Evolutionary conservation across 805 yeast species (phyloP), one percentile per base, ranked within the genome.

Genomic region (Saturnispora serradocipensis): DNA sequence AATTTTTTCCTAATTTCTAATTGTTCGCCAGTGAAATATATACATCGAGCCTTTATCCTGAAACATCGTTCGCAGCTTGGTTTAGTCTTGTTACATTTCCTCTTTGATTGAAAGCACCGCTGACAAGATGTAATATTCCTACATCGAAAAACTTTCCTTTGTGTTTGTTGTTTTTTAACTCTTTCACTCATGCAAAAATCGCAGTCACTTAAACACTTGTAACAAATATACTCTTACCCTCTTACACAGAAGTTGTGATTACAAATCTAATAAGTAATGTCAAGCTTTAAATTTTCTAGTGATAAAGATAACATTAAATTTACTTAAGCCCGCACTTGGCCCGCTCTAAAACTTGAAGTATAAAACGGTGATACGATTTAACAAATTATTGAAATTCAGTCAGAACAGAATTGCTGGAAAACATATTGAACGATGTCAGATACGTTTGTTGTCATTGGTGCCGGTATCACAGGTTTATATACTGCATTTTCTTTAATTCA

Each of bases 391-490:
- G 6, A 18, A 11, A 10, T 7, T 20, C 22, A 10, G n/a, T 30
- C 5, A 22, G 11, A 39, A 20, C 15, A 10, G 7, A 16, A 22
- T 8, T 9, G 6, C 20, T 8, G 9, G 8, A 22, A 20, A 20
- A 22, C 15, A 39, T 8, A 18, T 2, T 25, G 10, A 6, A 15
- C 30, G 10, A 42, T 42, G 45, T 20, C 43, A 5, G 43, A 43
- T n/a, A 32, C 34, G 10, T 16, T 51, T 49, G 66, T 62, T 42
- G 56, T 65, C 27, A 42, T 62, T 35, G 81, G 88, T 5, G 72
- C 86, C 3, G 88, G 88, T 16, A 78, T 84, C 38, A 70, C 80
- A 51, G 88, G 88, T 22, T 70, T 84, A 5, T 83, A 82, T 63
- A 82, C 88, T 4, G 72, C 77, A 0, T 73, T 69, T 57, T 68